These are phyloP conservation scores for Fusarium bulbicola DNA, from an alignment of 2,329 filamentous ascomycete genomes.

Conservation along the genomic window DNA sequence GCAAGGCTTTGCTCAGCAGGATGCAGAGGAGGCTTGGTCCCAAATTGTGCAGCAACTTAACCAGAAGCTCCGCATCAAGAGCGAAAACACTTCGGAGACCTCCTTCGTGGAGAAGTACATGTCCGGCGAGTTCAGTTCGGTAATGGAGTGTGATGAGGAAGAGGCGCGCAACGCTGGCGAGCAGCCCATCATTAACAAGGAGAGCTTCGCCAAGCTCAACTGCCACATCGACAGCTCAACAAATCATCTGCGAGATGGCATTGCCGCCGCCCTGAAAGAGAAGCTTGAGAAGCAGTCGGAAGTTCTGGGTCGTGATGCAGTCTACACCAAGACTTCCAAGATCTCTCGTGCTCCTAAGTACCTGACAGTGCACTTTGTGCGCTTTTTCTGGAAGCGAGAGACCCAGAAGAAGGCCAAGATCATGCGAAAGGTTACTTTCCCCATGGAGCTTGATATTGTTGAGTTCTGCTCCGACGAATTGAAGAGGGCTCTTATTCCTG, in stretches of 20 bases:
- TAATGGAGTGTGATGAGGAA: conserved; percentile 84
- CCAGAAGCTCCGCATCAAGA: conserved; percentile 76
- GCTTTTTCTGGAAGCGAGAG: conserved; percentile 97
- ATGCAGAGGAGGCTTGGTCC: conserved; percentile 98
- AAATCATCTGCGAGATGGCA: conserved; percentile 91
- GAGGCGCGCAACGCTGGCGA: conserved; percentile 79
- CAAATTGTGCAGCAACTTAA: conserved; percentile 88
- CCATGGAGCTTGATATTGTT: conserved; percentile 88
- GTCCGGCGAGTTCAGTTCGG: conserved; percentile 80
- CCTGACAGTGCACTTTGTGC: conserved; percentile 94
- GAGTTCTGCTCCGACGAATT: conserved; percentile 96
- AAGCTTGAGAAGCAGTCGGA: conserved; percentile 91
- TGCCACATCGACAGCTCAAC: conserved; percentile 91
- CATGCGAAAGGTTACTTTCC: conserved; percentile 98
- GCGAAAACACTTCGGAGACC: conserved; percentile 58
- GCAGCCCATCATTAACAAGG: conserved; percentile 71
- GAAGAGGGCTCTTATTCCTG: conserved; percentile 81
- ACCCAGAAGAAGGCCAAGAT: conserved; percentile 99
- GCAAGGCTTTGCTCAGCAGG: conserved; percentile 92
- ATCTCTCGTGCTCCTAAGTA: conserved; percentile 94
- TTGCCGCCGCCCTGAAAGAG: conserved; percentile 82
- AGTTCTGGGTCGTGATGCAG: conserved; percentile 77
- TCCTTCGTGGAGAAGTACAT: conserved; percentile 94
- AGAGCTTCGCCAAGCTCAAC: conserved; percentile 90
- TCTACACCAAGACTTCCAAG: conserved; percentile 90